Evolutionary conservation across 768 basidiomycete genomes (phyloP), one percentile per base, ranked within the genome.

Genomic region (Suillus brevipes): DNA sequence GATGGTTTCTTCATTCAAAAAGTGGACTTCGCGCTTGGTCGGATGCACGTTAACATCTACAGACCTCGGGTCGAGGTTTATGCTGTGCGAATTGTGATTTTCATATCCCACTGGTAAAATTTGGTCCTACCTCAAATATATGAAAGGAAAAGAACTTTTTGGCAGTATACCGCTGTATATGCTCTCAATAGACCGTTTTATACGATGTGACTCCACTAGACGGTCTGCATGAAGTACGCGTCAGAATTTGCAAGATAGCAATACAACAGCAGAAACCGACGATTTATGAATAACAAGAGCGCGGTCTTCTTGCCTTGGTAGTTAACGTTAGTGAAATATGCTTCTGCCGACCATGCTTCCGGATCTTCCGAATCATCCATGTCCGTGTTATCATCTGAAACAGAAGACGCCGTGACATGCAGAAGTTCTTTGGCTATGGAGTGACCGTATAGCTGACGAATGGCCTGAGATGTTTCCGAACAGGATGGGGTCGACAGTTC

Each of bases 31-130:
- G 53, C 92, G 90, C 75, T 99, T 99, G 2, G 97, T 99, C 0
- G 97, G 97, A 73, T 98, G 96, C 9, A 99, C 95, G 70, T 99
- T 99, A 62, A 98, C 96, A 70, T 99, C 97, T 20, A 99, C 90
- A 31, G 91, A 88, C 37, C 87, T 84, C 0, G 95, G 94, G 66
- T 95, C 89, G 69, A 98, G 89, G 49, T 88, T 82, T 50, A 99
- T 76, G 69, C 95, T 96, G 65, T 12, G 34, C 14, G 34, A 31
- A 55, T 56, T 50, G 31, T 58, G 59, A 16, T 66, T 59, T 14
- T 37, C 4, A 45, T 20, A 38, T 53, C 16, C 13, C 37, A 6
- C 37, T 28, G n/a, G 25, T 25, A 42, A 5, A 28, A 12, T 65
- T 14, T 6, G 43, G 34, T 20, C 34, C n/a, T 65, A 94, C 95